These are phyloP conservation scores for Colletotrichum ledebouriae DNA, from an alignment of 2,329 filamentous ascomycete species.

Conservation along the genomic window DNA sequence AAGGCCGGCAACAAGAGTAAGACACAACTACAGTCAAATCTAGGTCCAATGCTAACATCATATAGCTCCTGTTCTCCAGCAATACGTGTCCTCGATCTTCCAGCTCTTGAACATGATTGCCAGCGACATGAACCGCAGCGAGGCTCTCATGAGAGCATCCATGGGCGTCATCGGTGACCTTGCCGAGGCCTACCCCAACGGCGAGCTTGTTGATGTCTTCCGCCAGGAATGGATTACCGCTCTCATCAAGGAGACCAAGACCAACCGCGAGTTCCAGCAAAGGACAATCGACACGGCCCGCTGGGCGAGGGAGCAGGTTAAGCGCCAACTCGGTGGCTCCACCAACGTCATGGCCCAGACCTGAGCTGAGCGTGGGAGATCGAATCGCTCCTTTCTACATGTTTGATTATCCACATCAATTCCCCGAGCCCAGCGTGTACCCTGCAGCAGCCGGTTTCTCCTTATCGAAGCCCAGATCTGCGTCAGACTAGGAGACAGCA, in stretches of 20 bases:
- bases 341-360: slow-evolving; percentile 66
- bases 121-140: slow-evolving; percentile 87
- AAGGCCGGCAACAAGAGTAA: slow-evolving; percentile 83
- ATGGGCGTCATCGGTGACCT: slow-evolving; percentile 99
- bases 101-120: slow-evolving; percentile 85
- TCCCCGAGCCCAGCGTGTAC: slow-evolving; percentile 32
- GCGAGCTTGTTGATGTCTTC: slow-evolving; percentile 87
- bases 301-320: slow-evolving; percentile 98
- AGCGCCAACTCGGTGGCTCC: slow-evolving; percentile 80
- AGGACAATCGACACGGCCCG: slow-evolving; percentile 95
- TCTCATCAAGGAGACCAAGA: slow-evolving; percentile 92
- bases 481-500: slow-evolving; percentile 41
- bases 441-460: slow-evolving; percentile 42
- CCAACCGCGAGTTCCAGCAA: slow-evolving; percentile 85
- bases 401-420: slow-evolving; percentile 40
- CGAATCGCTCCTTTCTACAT: slow-evolving; percentile 28
- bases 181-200: slow-evolving; percentile 91
- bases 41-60: slow-evolving; percentile 46
- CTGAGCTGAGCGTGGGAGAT: slow-evolving; percentile 46
- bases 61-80: slow-evolving; percentile 77
- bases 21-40: slow-evolving; percentile 48
- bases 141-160: slow-evolving; percentile 89
- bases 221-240: slow-evolving; percentile 89
- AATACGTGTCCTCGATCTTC: slow-evolving; percentile 89
- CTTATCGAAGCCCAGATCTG: slow-evolving; percentile 35